Base-by-base conservation (phyloP, 805 yeast genomes). In the Yarrowia sp. region DNA sequence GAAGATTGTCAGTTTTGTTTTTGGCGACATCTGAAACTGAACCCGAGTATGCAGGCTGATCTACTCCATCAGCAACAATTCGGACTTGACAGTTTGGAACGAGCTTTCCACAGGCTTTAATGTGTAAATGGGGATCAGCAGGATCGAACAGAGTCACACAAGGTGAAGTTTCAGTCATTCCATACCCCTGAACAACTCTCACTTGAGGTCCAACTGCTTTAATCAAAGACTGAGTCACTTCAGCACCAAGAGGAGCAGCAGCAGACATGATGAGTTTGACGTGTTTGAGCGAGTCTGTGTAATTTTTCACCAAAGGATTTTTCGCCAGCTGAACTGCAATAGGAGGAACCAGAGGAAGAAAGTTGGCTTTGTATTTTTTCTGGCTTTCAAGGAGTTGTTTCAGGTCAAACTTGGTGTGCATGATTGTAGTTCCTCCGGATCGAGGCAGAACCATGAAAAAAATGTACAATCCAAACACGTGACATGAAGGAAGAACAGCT, bases 271-370 rank as follows among this genome's bases (percentile, higher is more conserved):
- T 74, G 55, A 72, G 71, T 35, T 83, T 72, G 11, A 78, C 71
- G 38, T 74, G 75, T 4, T 76, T 74, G 43, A 84, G 80, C 70
- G 79, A 76, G 69, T 78, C 66, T 72, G 74, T 38, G 70, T 72
- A 74, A 77, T 79, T 33, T 78, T 82, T 76, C 71, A 77, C 70
- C 66, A 76, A 76, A 74, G 71, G 84, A 66, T 64, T 78, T 69
- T 68, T 78, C 72, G 86, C 86, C 73, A 76, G 78, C 79, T 62
- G 75, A 65, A 70, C 83, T 68, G 75, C 76, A 75, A 69, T 76
- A 67, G 74, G 85, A 68, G 77, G 80, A 31, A 77, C 80, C 6
- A 80, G 77, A 35, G 78, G 68, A 28, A 83, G 70, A 38, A 77
- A 73, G 33, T 79, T 69, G 68, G 83, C 79, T 43, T 68, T 63